Base-by-base conservation (phyloP, 768 basidiomycete species). In the Boletus speciosus region DNA sequence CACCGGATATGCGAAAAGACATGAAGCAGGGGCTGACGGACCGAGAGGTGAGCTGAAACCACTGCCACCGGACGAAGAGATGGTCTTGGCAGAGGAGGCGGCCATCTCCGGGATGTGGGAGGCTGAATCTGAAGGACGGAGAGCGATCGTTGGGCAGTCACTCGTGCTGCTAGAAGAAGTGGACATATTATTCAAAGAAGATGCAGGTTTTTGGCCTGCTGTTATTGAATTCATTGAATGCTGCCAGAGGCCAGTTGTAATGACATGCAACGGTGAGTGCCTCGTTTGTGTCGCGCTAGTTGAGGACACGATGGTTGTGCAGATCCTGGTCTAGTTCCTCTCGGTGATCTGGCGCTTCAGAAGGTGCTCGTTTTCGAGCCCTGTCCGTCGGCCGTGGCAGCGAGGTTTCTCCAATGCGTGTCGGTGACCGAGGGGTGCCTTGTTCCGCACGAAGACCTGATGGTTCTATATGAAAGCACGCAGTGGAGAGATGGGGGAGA, bases 101-200 rank as follows among this genome's bases (percentile, higher is more conserved):
- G 49, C 2, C 42, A 51, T 49, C 21, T 31, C 47, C 21, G 49
- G 37, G 23, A 42, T 5, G 43, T 29, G 43, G 21, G 42, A 41
- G 11, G 61, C 34, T 27, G 56, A 45, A 34, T 39, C 54, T 47
- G 59, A 51, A 39, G 66, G 53, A 34, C 46, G 54, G 43, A 52
- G 60, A 44, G 63, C 65, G 57, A 60, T 63, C 25, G 74, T 90
- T 54, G 78, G 83, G 51, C 96, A 99, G 73, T 95, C 93, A 0
- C 67, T 96, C 48, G 88, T 98, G 56, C 76, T 99, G 37, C 71
- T 99, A 14, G 97, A 99, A 69, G 97, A 99, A 67, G 96, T 93
- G 7, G 97, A 99, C 70, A 82, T 98, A 39, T 74, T 98, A 44
- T 99, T 86, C 74, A 84, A 83, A 56, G 90, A 93, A 46, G 97